Conservation (phyloP, 345 rosid genomes). For the sweet orange (Citrus sinensis) region DNA sequence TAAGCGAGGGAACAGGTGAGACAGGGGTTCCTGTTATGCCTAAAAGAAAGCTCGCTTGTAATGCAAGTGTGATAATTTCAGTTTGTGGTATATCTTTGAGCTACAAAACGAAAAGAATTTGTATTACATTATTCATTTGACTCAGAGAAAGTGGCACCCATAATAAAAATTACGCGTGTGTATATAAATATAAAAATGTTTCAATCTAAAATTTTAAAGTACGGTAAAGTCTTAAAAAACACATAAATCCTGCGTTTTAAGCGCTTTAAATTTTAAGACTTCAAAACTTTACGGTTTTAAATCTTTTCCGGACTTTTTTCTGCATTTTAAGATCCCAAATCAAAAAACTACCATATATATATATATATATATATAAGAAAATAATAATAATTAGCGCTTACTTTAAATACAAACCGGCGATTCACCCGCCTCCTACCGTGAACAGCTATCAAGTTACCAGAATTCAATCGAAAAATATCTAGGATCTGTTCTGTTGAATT, state of each 20-base stretch:
- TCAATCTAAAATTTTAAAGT: too few species aligned
- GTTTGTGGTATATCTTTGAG: slow-evolving; percentile 32
- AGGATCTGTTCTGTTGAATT: slow-evolving; percentile 48
- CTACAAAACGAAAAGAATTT: slow-evolving; percentile 26
- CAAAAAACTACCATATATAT: too few species aligned
- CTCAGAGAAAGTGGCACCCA: background rate
- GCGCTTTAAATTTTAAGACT: too few species aligned
- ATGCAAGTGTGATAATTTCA: slow-evolving; percentile 38
- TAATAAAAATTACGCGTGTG: background rate
- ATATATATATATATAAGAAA: too few species aligned
- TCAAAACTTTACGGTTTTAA: too few species aligned
- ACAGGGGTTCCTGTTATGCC: slow-evolving; percentile 41
- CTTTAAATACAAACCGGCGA: slow-evolving; percentile 39
- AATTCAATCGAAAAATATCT: slow-evolving; percentile 29
- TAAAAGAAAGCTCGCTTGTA: slow-evolving; percentile 29
- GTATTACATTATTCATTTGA: background rate
- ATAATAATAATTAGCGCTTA: slow-evolving; percentile 20
- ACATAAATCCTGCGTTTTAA: too few species aligned
- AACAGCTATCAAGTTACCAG: slow-evolving; percentile 28
- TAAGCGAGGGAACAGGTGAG: slow-evolving; percentile 33
- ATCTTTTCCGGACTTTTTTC: accelerated
- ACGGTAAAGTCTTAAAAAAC: accelerated
- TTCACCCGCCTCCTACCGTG: slow-evolving; percentile 30
- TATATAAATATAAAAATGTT: too few species aligned
- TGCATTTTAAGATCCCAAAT: too few species aligned